These are phyloP conservation scores for Lactarius indigo DNA, from an alignment of 768 basidiomycete genomes.

Conservation along the genomic window DNA sequence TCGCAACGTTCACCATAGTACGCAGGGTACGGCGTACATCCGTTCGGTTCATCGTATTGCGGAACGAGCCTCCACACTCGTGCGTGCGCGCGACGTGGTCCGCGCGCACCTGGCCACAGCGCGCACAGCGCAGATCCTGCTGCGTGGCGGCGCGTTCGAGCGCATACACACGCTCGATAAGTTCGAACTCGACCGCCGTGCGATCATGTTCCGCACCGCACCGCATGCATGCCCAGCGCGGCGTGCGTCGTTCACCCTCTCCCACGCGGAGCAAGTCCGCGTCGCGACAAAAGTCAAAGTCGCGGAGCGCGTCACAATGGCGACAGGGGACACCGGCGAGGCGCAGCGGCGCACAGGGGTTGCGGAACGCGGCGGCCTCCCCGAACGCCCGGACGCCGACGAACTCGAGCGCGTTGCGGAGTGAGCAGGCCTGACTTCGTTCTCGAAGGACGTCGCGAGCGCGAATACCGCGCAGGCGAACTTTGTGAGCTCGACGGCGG, in stretches of 20 bases:
- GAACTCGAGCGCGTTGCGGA: slow-evolving; percentile 84
- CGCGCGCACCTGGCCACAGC: slow-evolving; percentile 87
- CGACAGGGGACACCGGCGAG: slow-evolving; percentile 85
- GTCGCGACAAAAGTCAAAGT: slow-evolving; percentile 96
- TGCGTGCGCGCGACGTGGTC: slow-evolving; percentile 86
- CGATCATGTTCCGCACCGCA: slow-evolving; percentile 89
- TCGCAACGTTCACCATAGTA: slow-evolving; percentile 81
- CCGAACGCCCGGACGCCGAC: slow-evolving; percentile 86
- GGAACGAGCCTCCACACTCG: slow-evolving; percentile 82
- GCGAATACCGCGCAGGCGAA: slow-evolving; percentile 77
- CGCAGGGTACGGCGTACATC: slow-evolving; percentile 70
- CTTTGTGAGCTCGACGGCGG: slow-evolving; percentile 87
- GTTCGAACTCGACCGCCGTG: slow-evolving; percentile 77
- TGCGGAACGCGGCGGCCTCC: slow-evolving; percentile 77
- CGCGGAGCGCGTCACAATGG: slow-evolving; percentile 78
- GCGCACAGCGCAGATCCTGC: slow-evolving; percentile 85
- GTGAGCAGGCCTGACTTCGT: slow-evolving; percentile 88
- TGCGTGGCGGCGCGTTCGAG: slow-evolving; percentile 75
- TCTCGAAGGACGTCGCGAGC: slow-evolving; percentile 73
- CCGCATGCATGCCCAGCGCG: slow-evolving; percentile 63
- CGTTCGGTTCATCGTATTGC: slow-evolving; percentile 64
- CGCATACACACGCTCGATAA: slow-evolving; percentile 71
- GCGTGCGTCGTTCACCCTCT: slow-evolving; percentile 38
- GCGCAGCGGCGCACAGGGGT: slow-evolving; percentile 87
- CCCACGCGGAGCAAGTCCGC: slow-evolving; percentile 60